phyloP scores from a whole-genome alignment of 192 early-diverging fungal species.

The Pecoramyces ruminantium region DNA sequence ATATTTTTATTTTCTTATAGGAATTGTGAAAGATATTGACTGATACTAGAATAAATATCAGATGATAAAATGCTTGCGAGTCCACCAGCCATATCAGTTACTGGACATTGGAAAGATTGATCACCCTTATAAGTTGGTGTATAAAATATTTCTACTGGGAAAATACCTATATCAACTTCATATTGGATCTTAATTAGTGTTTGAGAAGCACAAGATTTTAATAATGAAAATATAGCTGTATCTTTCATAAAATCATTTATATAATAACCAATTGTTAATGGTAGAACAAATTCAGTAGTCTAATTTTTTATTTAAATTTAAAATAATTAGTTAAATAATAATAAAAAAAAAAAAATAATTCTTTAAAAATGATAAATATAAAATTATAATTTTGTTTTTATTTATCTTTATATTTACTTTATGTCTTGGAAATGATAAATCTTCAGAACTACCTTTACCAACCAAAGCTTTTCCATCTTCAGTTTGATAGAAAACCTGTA shows the following conservation, averaged over 20 bases:
- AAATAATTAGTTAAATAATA: too few relatives aligned
- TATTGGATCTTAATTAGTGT: background rate
- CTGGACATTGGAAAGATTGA: background rate
- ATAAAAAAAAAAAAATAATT: too few relatives aligned
- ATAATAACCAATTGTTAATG: background rate
- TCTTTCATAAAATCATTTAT: background rate
- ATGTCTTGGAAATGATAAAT: background rate
- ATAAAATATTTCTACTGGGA: background rate
- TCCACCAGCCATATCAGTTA: background rate
- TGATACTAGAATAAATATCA: background rate
- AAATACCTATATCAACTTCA: background rate
- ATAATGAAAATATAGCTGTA: background rate
- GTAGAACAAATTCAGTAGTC: background rate
- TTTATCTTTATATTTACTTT: background rate
- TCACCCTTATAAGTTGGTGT: background rate
- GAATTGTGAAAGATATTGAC: background rate
- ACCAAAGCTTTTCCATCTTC: background rate
- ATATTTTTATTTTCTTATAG: too few relatives aligned
- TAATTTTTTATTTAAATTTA: background rate
- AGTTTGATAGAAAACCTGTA: background rate
- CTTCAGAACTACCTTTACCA: background rate
- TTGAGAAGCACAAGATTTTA: background rate
- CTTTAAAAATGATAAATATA: too few relatives aligned
- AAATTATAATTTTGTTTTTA: too few relatives aligned
- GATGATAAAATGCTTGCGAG: background rate